phyloP scores from a whole-genome alignment of 2,329 filamentous ascomycete species.

The Botryotinia globosa region DNA sequence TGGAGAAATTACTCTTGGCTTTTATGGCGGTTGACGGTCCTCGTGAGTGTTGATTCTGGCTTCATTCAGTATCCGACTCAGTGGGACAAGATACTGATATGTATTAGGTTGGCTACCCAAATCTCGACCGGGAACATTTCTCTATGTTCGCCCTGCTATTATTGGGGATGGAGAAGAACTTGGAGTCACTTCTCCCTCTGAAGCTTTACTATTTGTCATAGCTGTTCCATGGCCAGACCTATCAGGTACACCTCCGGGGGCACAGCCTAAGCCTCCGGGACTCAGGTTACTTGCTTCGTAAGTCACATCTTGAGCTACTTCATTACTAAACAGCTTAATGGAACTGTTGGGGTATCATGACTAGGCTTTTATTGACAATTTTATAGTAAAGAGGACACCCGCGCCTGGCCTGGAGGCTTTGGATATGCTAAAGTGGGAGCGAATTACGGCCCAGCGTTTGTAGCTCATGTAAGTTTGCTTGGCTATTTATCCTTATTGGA shows the following conservation, averaged over 20 bases:
- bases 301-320: background rate
- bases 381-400: constrained; percentile 64
- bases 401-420: constrained; percentile 91
- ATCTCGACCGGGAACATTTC: constrained; percentile 63
- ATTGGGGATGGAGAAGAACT: constrained; percentile 80
- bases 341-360: too few species aligned
- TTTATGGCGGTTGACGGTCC: constrained; percentile 71
- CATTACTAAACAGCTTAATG: too few species aligned
- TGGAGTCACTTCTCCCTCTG: constrained; percentile 72
- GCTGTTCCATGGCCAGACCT: constrained; percentile 53
- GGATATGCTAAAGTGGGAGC: constrained; percentile 90
- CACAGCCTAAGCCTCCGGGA: constrained; percentile 43
- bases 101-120: constrained; percentile 69
- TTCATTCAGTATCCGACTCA: background rate
- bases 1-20: constrained; percentile 69
- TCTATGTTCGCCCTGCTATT: constrained; percentile 84
- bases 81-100: background rate
- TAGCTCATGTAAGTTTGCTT: constrained; percentile 48
- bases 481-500: background rate
- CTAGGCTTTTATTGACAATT: background rate
- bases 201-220: constrained; percentile 85
- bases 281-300: constrained; percentile 72
- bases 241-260: constrained; percentile 40
- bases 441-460: constrained; percentile 83
- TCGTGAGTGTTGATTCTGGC: constrained; percentile 27